Evolutionary conservation across 1,284 basidiomycete genomes (phyloP).

Genomic region (Mycena citricolor): DNA sequence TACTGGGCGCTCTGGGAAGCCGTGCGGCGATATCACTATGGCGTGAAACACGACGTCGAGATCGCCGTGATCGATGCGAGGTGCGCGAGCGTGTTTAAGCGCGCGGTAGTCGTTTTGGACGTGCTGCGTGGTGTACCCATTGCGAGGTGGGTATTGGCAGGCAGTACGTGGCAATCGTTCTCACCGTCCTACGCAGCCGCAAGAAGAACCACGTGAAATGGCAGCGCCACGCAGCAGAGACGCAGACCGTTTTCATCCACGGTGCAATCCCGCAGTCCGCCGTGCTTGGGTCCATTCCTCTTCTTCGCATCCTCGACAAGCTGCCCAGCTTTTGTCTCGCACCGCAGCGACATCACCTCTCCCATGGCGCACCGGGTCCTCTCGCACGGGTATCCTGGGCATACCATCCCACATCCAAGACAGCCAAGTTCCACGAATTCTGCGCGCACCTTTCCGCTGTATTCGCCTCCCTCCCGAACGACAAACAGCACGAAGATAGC

Average conservation of each 20-base stretch:
- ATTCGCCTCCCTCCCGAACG: conserved; percentile 54
- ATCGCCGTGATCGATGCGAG: conserved; percentile 73
- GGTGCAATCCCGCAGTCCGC: conserved; percentile 64
- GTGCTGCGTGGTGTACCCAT: conserved; percentile 51
- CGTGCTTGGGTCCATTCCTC: conserved; percentile 66
- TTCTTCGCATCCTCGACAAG: conserved; percentile 58
- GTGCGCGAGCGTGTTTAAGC: conserved; percentile 45
- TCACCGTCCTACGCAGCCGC: conserved; percentile 44
- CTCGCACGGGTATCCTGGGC: conserved; percentile 40
- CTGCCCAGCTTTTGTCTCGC: conserved; percentile 70
- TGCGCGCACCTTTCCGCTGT: conserved; percentile 64
- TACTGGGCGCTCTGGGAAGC: conserved; percentile 81
- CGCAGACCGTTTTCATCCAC: conserved; percentile 71
- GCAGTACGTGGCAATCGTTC: conserved; percentile 6
- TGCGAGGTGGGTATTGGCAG: conserved; percentile 47
- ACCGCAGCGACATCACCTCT: neutral
- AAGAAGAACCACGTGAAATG: conserved; percentile 69
- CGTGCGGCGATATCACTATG: conserved; percentile 63
- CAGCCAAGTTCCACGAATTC: conserved; percentile 58
- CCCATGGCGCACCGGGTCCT: conserved; percentile 28
- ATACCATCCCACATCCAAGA: conserved; percentile 3
- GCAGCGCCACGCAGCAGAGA: conserved; percentile 70
- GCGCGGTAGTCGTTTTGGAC: conserved; percentile 63
- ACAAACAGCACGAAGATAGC: conserved; percentile 59
- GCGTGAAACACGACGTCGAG: conserved; percentile 70